Conservation (phyloP, 75 land plant species). For the Picea sitchensis region DNA sequence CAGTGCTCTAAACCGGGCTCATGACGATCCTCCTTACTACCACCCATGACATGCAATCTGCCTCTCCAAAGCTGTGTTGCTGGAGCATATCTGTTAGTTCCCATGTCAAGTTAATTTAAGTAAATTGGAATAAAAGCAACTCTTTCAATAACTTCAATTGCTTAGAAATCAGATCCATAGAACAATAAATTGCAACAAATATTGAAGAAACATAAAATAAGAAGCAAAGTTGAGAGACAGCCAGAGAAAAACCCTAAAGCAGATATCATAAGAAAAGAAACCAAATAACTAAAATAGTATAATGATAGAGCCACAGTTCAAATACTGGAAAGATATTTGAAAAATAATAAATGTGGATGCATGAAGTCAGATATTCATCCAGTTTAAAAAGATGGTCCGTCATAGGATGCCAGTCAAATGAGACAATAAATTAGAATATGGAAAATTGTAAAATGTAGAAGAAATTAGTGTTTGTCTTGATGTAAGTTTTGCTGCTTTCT, state of each 20-base stretch:
- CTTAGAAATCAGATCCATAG: neutral
- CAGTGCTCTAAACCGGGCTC: constrained; percentile 89
- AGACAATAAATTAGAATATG: neutral
- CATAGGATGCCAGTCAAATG: neutral
- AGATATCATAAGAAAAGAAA: neutral
- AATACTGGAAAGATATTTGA: neutral
- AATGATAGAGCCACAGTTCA: neutral
- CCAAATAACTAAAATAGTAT: neutral
- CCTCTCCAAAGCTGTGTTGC: constrained; percentile 98
- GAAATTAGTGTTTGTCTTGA: neutral
- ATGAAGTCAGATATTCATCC: neutral
- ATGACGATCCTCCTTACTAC: constrained; percentile 92
- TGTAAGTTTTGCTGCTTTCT: neutral
- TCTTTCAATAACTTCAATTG: too few relatives aligned
- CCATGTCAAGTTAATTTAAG: neutral
- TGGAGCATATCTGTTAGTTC: constrained; percentile 84
- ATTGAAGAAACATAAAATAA: neutral
- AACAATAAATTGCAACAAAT: neutral
- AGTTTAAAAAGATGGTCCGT: neutral
- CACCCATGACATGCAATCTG: constrained; percentile 98
- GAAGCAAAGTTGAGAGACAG: neutral
- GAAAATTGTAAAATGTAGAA: neutral
- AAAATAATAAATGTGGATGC: neutral
- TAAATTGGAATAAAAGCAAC: neutral
- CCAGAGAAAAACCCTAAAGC: neutral